Evolutionary conservation across 768 basidiomycete species (phyloP), one percentile per base, ranked within the genome.

Genomic region (Daedaleopsis sinensis): DNA sequence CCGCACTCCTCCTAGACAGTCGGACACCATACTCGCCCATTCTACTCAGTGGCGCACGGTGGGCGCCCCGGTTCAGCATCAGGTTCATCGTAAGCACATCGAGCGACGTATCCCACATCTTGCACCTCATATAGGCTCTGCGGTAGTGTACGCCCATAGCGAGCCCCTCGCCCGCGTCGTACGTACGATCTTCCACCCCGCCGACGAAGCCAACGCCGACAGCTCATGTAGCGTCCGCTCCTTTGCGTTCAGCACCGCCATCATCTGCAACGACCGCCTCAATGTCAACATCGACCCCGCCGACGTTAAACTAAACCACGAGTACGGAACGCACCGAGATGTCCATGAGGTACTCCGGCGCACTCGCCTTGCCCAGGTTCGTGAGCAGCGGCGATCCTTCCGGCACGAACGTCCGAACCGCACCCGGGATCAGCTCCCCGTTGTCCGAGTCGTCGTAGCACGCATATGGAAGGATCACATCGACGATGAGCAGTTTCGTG

Each of bases 141-240:
- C 61, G 11, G 55, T 39, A 4, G 52, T 62, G 44, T 57, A 62
- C 21, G 43, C 61, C 61, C 61, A 62, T 32, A 62, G 36, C 18
- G 61, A 62, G 24, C 61, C 85, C 32, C 80, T 74, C 13, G 83
- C 80, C 58, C 81, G 81, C 6, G 81, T 82, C 57, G 86, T 83
- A 39, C 80, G 80, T 42, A 78, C 71, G 3, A 88, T 78, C 55
- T 81, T 85, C 88, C 88, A 89, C 1, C 88, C 87, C 21, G 86
- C 80, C 0, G 84, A 83, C 27, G 75, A 71, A 9, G 82, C 75
- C 27, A 89, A 72, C 1, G 78, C 74, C 6, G 83, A 78, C 35
- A 82, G 77, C 68, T 89, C 86, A 52, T 84, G 79, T 7, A 89
- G 73, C 0, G 88, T 89, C 6, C 88, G 79, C 65, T 89, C 88